A percentile compares a stretch with the other conserved stretches of the same genome.
These are phyloP conservation scores for Nannochloropsis oceanica DNA, from an alignment of 108 stramenopile species.

Conservation along the genomic window DNA sequence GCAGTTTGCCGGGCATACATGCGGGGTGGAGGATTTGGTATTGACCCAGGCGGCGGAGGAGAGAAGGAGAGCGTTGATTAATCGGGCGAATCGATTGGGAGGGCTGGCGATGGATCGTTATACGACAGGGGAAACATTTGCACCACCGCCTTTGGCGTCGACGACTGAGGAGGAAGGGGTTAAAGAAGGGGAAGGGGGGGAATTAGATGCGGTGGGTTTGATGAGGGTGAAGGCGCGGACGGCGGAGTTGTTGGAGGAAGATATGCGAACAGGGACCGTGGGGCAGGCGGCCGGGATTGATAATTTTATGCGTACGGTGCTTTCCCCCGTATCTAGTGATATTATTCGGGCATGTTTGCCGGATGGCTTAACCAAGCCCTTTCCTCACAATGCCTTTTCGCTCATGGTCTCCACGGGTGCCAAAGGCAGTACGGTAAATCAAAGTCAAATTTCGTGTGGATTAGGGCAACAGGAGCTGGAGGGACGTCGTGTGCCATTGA, in stretches of 20 bases:
- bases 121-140: background rate
- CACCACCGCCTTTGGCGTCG: background rate
- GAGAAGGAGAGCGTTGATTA: constrained; percentile 30
- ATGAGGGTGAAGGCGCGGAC: background rate
- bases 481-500: constrained; percentile 93
- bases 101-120: background rate
- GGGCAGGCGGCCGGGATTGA: constrained; percentile 60
- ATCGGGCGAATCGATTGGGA: background rate
- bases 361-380: constrained; percentile 80
- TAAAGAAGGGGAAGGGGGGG: background rate
- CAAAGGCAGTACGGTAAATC: constrained; percentile 96
- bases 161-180: background rate
- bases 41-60: constrained; percentile 66
- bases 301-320: constrained; percentile 78
- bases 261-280: background rate
- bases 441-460: constrained; percentile 87
- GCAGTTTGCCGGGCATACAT: constrained; percentile 84
- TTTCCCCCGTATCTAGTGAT: constrained; percentile 70
- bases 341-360: constrained; percentile 93
- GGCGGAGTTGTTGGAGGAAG: background rate
- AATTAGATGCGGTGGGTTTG: background rate
- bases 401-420: constrained; percentile 97
- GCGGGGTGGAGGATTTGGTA: constrained; percentile 89
- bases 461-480: constrained; percentile 99
- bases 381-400: constrained; percentile 87